Percentiles rank a stretch among this genome's conserved stretches.
Evolutionary conservation across 768 basidiomycete genomes (phyloP).

Genomic region (Saitozyma sp.): DNA sequence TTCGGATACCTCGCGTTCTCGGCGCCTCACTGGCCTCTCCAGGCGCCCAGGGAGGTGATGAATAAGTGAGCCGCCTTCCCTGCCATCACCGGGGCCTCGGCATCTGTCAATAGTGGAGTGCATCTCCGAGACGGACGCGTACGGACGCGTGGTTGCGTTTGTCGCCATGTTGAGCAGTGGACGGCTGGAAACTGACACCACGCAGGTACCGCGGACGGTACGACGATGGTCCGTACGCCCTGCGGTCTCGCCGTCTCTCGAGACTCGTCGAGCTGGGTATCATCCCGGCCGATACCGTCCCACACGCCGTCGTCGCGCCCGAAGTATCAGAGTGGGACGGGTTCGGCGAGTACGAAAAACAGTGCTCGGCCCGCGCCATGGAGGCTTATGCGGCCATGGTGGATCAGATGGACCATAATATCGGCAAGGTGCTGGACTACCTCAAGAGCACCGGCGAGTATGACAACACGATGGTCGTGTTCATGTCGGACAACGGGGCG

Average conservation of each 20-base stretch:
- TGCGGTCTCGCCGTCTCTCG: constrained; percentile 32
- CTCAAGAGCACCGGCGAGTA: constrained; percentile 37
- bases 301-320: constrained; percentile 7
- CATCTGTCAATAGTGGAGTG: no score
- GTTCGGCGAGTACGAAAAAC: constrained; percentile 29
- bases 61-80: neutral
- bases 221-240: constrained; percentile 43
- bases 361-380: constrained; percentile 32
- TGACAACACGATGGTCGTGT: constrained; percentile 48
- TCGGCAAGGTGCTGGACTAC: constrained; percentile 37
- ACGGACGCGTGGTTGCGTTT: no score
- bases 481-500: constrained; percentile 43
- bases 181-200: neutral
- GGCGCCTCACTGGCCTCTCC: constrained; percentile 39
- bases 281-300: constrained; percentile 20
- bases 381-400: constrained; percentile 48
- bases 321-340: constrained; percentile 25
- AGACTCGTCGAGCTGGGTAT: constrained; percentile 40
- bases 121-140: no score
- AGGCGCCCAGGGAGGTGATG: neutral
- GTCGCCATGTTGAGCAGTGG: no score
- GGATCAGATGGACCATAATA: constrained; percentile 41
- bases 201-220: constrained; percentile 41
- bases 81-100: constrained; percentile 32
- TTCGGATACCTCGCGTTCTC: constrained; percentile 48